phyloP scores from a whole-genome alignment of 805 yeast species.

The Barnettozyma vustinii region DNA sequence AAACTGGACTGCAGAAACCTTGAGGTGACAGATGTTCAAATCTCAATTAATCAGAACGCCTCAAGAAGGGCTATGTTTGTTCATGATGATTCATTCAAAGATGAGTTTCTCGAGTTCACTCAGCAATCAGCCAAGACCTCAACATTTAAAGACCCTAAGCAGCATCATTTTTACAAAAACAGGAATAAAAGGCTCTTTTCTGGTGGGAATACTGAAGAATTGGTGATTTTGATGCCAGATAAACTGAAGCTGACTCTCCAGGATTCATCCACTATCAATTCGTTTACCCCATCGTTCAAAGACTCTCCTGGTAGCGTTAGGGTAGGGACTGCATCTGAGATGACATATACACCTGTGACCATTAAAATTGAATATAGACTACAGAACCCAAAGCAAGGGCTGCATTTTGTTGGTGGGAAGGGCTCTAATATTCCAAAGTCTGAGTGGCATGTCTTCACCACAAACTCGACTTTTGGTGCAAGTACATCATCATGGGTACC shows the following conservation, averaged over 20 bases:
- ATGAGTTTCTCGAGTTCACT: constrained; percentile 31
- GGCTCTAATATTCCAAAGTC: constrained; percentile 35
- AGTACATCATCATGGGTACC: constrained; percentile 98
- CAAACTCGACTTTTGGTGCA: constrained; percentile 69
- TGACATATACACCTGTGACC: constrained; percentile 67
- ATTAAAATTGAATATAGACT: constrained; percentile 63
- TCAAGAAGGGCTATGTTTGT: constrained; percentile 49
- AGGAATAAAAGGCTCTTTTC: constrained; percentile 49
- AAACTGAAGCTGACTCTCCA: constrained; percentile 56
- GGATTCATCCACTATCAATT: constrained; percentile 35
- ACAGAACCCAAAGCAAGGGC: constrained; percentile 64
- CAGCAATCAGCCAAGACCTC: constrained; percentile 15
- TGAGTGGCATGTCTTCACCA: constrained; percentile 82
- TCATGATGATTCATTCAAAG: constrained; percentile 48
- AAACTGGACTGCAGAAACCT: constrained; percentile 79
- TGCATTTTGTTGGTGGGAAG: constrained; percentile 64
- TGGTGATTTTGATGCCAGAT: constrained; percentile 60
- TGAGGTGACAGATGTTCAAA: constrained; percentile 53
- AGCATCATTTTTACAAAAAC: constrained; percentile 54
- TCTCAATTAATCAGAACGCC: constrained; percentile 51
- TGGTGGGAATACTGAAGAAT: constrained; percentile 57
- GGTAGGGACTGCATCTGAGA: constrained; percentile 28
- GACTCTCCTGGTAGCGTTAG: constrained; percentile 34
- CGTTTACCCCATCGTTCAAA: constrained; percentile 32
- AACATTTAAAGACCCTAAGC: constrained; percentile 30